Percentiles rank a stretch among this genome's conserved stretches.
Conservation (phyloP, 2,329 filamentous ascomycete genomes). For the Colletotrichum endophyticum region DNA sequence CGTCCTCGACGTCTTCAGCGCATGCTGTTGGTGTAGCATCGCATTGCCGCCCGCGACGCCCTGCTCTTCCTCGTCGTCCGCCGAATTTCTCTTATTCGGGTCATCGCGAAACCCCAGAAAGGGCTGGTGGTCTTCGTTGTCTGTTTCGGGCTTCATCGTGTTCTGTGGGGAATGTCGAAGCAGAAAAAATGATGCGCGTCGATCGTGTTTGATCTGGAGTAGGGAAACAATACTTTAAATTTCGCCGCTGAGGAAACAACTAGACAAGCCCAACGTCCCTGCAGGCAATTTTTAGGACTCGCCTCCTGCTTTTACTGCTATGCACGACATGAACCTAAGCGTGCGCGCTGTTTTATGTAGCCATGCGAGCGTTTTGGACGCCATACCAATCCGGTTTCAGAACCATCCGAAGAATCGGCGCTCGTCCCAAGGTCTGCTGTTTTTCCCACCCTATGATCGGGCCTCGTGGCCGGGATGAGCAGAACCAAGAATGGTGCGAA, state of each 20-base stretch:
- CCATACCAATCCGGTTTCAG: background rate
- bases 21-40: background rate
- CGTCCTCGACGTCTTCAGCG: background rate
- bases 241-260: background rate
- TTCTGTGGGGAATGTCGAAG: background rate
- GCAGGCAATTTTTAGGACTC: background rate
- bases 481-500: background rate
- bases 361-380: background rate
- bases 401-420: background rate
- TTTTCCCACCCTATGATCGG: background rate
- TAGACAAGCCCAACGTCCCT: background rate
- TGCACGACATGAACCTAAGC: background rate
- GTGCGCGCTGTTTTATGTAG: background rate
- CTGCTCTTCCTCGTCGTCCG: background rate
- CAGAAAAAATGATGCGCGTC: background rate
- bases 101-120: slow-evolving; percentile 11
- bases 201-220: background rate
- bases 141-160: background rate
- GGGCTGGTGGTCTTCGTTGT: slow-evolving; percentile 5
- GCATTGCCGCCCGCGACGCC: background rate
- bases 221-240: background rate
- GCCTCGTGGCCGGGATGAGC: background rate
- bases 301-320: background rate
- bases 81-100: background rate
- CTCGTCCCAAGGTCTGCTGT: background rate